Conservation (phyloP, 164 flowering plant genomes). For the Annona squamosa region DNA sequence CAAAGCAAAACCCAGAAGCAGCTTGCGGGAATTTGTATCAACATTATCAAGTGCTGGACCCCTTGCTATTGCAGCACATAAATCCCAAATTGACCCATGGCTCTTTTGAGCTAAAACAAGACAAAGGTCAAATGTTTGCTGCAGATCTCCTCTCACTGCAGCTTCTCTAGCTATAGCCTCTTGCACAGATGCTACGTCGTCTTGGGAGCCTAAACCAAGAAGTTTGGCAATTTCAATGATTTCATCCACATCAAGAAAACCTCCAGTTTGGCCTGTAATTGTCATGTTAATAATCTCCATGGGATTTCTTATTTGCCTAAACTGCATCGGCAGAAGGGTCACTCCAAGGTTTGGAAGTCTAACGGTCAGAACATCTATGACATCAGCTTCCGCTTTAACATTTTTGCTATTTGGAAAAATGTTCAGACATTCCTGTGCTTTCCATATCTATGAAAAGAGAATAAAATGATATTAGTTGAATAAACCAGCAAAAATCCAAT, state of each 20-base stretch:
- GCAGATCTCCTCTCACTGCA: constrained; percentile 91
- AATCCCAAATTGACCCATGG: constrained; percentile 87
- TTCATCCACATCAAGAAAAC: constrained; percentile 89
- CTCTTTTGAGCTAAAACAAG: constrained; percentile 79
- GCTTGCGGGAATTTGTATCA: constrained; percentile 70
- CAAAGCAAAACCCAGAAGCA: constrained; percentile 82
- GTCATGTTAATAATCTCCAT: constrained; percentile 90
- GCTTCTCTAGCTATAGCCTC: constrained; percentile 99
- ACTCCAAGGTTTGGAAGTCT: constrained; percentile 93
- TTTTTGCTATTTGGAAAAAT: constrained; percentile 68
- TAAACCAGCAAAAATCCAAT: background rate
- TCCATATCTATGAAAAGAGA: constrained; percentile 71
- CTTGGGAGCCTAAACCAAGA: constrained; percentile 78
- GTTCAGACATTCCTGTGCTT: constrained; percentile 90
- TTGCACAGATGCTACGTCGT: constrained; percentile 74
- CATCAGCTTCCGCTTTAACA: constrained; percentile 75
- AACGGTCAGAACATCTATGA: constrained; percentile 77
- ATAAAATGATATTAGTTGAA: background rate
- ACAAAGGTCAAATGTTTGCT: constrained; percentile 88
- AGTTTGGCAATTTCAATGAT: constrained; percentile 81
- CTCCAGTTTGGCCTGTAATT: constrained; percentile 73
- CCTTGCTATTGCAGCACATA: constrained; percentile 95
- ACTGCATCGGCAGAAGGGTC: constrained; percentile 84
- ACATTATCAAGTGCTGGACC: constrained; percentile 85
- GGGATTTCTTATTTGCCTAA: constrained; percentile 81